phyloP scores from a whole-genome alignment of 2,329 filamentous ascomycete genomes.

The Gnomoniopsis sp. region DNA sequence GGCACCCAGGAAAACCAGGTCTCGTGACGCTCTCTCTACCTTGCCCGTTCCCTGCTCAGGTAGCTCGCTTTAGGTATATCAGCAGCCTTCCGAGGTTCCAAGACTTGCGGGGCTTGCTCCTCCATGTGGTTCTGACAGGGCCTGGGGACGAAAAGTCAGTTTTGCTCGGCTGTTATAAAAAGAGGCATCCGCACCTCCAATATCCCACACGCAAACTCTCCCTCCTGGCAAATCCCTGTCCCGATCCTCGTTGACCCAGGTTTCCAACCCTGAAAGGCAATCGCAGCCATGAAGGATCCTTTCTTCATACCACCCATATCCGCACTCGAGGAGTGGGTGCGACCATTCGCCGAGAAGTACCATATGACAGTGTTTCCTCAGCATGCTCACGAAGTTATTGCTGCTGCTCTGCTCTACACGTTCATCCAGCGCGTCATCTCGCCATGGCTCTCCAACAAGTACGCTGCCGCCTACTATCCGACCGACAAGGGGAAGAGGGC shows the following conservation, averaged over 20 bases:
- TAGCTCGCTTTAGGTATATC: neutral
- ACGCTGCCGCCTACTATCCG: conserved; percentile 63
- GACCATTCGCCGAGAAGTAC: conserved; percentile 62
- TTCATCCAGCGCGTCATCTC: conserved; percentile 64
- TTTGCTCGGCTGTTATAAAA: neutral
- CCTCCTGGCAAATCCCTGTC: neutral
- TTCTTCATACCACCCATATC: conserved; percentile 64
- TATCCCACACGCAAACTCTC: neutral
- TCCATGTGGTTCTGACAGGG: neutral
- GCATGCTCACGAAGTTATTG: conserved; percentile 73
- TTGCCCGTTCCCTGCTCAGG: neutral
- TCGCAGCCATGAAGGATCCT: conserved; percentile 63
- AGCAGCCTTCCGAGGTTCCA: conserved; percentile 6
- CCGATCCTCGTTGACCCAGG: neutral
- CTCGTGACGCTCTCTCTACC: neutral
- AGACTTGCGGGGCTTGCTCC: conserved; percentile 5
- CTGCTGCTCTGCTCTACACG: conserved; percentile 66
- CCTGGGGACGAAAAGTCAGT: neutral
- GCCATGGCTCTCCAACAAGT: conserved; percentile 58
- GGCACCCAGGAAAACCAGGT: conserved; percentile 7
- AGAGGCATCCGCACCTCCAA: neutral
- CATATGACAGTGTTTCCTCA: conserved; percentile 64
- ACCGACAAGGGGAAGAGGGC: conserved; percentile 63
- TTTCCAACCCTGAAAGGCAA: conserved; percentile 1
- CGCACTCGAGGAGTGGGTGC: conserved; percentile 51